These are phyloP conservation scores for Dactylellina sp. DNA, from an alignment of 2,329 filamentous ascomycete species.

Conservation along the genomic window DNA sequence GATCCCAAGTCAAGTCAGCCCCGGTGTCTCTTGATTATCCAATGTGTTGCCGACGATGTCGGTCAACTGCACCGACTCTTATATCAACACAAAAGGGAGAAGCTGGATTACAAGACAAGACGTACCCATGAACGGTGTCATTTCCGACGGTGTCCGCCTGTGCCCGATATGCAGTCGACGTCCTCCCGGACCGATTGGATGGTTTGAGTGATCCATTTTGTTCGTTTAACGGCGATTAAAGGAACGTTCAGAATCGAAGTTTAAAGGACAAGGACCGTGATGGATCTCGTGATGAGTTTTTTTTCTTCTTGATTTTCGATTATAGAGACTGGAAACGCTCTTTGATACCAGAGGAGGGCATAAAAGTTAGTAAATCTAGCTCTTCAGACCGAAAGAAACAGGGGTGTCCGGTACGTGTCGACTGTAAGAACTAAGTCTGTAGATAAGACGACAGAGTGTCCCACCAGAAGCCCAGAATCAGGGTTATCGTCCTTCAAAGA, in stretches of 20 bases:
- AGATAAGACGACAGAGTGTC: background rate
- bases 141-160: conserved; percentile 93
- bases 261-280: conserved; percentile 38
- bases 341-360: conserved; percentile 3
- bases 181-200: conserved; percentile 77
- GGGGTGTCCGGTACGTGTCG: background rate
- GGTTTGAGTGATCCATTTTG: conserved; percentile 64
- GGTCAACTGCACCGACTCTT: conserved; percentile 30
- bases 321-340: conserved; percentile 53
- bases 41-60: conserved; percentile 31
- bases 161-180: conserved; percentile 97
- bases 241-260: conserved; percentile 57
- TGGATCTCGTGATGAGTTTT: conserved; percentile 45
- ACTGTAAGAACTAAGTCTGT: background rate
- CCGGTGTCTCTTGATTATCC: conserved; percentile 1
- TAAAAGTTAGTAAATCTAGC: conserved; percentile 27
- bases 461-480: background rate
- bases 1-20: conserved; percentile 23
- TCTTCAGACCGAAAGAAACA: background rate
- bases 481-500: conserved; percentile 10
- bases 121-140: conserved; percentile 98
- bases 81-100: conserved; percentile 54
- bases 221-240: conserved; percentile 62
- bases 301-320: conserved; percentile 41
- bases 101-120: conserved; percentile 63